Evolutionary conservation across 768 basidiomycete species (phyloP).

Genomic region (Rhodocollybia butyracea): DNA sequence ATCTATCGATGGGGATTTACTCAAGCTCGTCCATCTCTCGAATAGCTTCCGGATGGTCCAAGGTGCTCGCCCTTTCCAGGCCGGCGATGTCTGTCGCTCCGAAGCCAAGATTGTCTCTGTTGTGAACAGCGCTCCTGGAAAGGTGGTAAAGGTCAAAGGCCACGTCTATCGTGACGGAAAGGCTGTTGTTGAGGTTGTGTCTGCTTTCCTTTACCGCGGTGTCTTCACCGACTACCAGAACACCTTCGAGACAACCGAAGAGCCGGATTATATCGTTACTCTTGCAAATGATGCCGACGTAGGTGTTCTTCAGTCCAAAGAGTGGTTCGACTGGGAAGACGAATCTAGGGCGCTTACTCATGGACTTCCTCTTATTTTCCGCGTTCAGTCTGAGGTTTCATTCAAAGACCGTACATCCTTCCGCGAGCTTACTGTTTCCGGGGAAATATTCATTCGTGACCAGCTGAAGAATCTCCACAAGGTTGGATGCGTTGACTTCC

Average conservation of each 20-base stretch:
- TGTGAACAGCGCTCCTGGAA: slow-evolving; percentile 86
- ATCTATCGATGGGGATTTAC: slow-evolving; percentile 87
- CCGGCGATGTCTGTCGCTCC: slow-evolving; percentile 87
- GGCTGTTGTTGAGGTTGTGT: slow-evolving; percentile 89
- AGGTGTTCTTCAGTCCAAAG: slow-evolving; percentile 91
- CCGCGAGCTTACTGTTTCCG: slow-evolving; percentile 75
- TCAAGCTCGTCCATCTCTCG: slow-evolving; percentile 95
- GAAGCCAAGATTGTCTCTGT: slow-evolving; percentile 89
- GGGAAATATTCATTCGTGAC: slow-evolving; percentile 84
- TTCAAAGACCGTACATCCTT: slow-evolving; percentile 91
- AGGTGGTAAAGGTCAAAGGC: slow-evolving; percentile 89
- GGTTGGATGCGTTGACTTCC: slow-evolving; percentile 85
- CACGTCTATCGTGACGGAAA: slow-evolving; percentile 72
- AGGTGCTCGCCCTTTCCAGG: slow-evolving; percentile 71
- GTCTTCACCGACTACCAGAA: slow-evolving; percentile 91
- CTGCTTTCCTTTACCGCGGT: slow-evolving; percentile 96
- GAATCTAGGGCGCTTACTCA: slow-evolving; percentile 71
- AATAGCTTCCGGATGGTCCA: slow-evolving; percentile 93
- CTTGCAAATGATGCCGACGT: slow-evolving; percentile 75
- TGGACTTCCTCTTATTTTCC: slow-evolving; percentile 88
- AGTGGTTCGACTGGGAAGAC: slow-evolving; percentile 97
- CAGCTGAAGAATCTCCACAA: slow-evolving; percentile 86
- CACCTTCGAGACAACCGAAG: slow-evolving; percentile 91
- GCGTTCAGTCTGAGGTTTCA: slow-evolving; percentile 76
- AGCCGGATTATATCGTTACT: slow-evolving; percentile 83